Base-by-base conservation (phyloP, 2,329 filamentous ascomycete genomes). In the Sarocladium kiliense region DNA sequence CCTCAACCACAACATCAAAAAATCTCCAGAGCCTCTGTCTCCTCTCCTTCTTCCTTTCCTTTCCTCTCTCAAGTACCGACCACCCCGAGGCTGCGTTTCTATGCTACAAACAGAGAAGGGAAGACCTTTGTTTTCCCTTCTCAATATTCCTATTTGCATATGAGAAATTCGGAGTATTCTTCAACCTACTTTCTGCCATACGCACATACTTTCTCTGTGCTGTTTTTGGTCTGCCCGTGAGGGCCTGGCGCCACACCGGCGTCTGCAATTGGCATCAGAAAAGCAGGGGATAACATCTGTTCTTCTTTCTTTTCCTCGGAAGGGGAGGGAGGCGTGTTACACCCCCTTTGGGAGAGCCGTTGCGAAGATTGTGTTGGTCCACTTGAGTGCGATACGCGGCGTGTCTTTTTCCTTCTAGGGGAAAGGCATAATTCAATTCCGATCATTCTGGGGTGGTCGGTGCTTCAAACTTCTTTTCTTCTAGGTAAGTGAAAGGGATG, bases 151-250 rank as follows among this genome's bases (percentile, higher is more conserved):
- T 57, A 54, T 55, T 61, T 76, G 89, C 90, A 92, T 91, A 91
- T 92, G 89, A 91, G 89, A 94, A 94, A 94, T 93, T 94, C 89
- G 89, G 90, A 94, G 90, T 88, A 94, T 86, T 92, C 88, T 92
- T 89, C 91, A 69, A 62, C 55, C 58, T 12, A 66, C 71, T 67
- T 61, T 42, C 65, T 69, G 16, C 19, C 49, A 34, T 7, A 25
- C 9, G 5, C 19, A 47, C 60, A 60, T 67, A 70, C 66, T 16
- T 65, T 70, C 74, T 68, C 71, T 72, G 73, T 69, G 68, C 32
- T 45, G n/a, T 45, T 39, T 55, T 32, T n/a, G 19, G 37, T 76
- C 89, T 89, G 87, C 88, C 87, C 85, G 88, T 81, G 80, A 93
- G 88, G 89, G 88, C 81, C 87, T 87, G 82, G 82, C 88, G 88